Percentiles rank a stretch among this genome's conserved stretches.
phyloP scores from a whole-genome alignment of 495 filamentous ascomycete genomes.

The Daldinia decipiens region DNA sequence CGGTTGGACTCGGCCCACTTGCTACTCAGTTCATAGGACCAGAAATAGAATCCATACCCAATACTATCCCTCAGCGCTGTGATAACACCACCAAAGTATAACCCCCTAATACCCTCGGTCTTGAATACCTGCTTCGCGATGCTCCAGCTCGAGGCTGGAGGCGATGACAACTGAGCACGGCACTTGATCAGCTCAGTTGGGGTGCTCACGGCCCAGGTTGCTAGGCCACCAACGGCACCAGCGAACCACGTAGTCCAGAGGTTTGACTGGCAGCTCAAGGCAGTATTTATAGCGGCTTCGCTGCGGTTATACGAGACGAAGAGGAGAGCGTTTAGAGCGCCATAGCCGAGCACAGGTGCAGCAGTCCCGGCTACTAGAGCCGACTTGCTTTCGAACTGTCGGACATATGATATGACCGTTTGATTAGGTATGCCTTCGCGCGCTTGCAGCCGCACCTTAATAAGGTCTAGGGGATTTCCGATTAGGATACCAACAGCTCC shows the following conservation, averaged over 20 bases:
- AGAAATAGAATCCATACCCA: conserved; percentile 95
- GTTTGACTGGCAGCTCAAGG: conserved; percentile 52
- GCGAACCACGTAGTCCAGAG: conserved; percentile 74
- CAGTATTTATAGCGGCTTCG: conserved; percentile 63
- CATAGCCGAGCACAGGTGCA: conserved; percentile 86
- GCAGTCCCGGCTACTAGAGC: conserved; percentile 68
- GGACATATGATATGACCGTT: conserved; percentile 38
- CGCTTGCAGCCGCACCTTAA: conserved; percentile 86
- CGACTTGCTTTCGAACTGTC: conserved; percentile 49
- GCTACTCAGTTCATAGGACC: conserved; percentile 81
- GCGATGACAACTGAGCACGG: conserved; percentile 70
- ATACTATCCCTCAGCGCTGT: conserved; percentile 84
- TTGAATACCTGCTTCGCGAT: conserved; percentile 70
- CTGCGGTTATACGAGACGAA: conserved; percentile 87
- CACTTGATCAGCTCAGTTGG: conserved; percentile 92
- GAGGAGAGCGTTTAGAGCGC: conserved; percentile 86
- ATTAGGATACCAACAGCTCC: conserved; percentile 85
- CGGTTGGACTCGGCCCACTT: conserved; percentile 56
- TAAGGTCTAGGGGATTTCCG: conserved; percentile 86
- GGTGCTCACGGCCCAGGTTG: conserved; percentile 81
- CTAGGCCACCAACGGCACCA: conserved; percentile 79
- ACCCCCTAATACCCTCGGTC: conserved; percentile 70
- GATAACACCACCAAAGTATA: conserved; percentile 81
- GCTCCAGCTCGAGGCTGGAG: conserved; percentile 60
- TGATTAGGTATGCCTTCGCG: conserved; percentile 31